These are phyloP conservation scores for Cardamine occulta DNA, from an alignment of 345 rosid genomes.

Conservation along the genomic window DNA sequence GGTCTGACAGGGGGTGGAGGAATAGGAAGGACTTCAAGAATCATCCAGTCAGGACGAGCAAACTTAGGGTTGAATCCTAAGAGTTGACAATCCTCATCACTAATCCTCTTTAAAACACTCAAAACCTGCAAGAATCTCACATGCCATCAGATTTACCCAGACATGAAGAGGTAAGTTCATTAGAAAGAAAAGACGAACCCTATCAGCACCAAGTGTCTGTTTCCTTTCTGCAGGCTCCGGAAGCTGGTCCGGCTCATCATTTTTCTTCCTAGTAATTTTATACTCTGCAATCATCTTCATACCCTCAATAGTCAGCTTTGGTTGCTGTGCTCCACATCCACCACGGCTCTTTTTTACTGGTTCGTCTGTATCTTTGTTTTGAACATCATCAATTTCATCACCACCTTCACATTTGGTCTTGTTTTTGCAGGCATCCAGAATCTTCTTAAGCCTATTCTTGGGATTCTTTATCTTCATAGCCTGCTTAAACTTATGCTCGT, in stretches of 20 bases:
- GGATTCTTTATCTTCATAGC: slow-evolving; percentile 94
- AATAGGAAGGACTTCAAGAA: slow-evolving; percentile 92
- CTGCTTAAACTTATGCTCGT: slow-evolving; percentile 92
- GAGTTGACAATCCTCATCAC: slow-evolving; percentile 87
- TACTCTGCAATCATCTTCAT: slow-evolving; percentile 97
- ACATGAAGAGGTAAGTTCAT: slow-evolving; percentile 15
- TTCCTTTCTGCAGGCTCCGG: slow-evolving; percentile 97
- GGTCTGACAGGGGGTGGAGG: slow-evolving; percentile 99
- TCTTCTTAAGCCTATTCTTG: slow-evolving; percentile 82
- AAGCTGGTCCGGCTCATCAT: slow-evolving; percentile 85
- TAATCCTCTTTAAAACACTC: slow-evolving; percentile 90
- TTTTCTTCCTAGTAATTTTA: slow-evolving; percentile 75
- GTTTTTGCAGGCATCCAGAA: slow-evolving; percentile 87
- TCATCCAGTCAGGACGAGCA: slow-evolving; percentile 99
- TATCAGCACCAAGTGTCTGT: slow-evolving; percentile 93
- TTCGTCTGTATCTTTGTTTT: slow-evolving; percentile 68
- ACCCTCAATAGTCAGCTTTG: slow-evolving; percentile 89
- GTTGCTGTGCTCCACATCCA: slow-evolving; percentile 95
- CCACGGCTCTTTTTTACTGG: slow-evolving; percentile 80
- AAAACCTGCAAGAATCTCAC: slow-evolving; percentile 60
- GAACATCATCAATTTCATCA: slow-evolving; percentile 76
- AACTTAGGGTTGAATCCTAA: slow-evolving; percentile 91
- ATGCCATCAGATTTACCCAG: slow-evolving; percentile 24
- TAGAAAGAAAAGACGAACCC: slow-evolving; percentile 47
- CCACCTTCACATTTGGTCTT: slow-evolving; percentile 91